These are phyloP conservation scores for Coemansia sp. DNA, from an alignment of 192 early-diverging fungal species.

Conservation along the genomic window DNA sequence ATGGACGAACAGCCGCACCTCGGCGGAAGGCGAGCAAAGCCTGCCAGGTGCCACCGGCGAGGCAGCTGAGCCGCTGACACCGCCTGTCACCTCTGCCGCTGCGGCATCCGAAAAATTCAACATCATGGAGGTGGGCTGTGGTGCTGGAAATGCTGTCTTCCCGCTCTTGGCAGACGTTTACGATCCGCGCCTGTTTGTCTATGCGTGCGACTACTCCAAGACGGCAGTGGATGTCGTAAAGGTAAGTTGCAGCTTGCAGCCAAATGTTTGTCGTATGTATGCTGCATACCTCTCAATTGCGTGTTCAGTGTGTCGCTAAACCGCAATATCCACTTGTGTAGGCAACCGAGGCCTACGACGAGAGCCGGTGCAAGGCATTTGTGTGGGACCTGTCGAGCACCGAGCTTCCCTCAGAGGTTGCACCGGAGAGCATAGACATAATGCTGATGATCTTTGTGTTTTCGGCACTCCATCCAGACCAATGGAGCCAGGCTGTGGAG, in stretches of 20 bases:
- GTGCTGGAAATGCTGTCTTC: conserved; percentile 76
- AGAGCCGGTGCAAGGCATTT: conserved; percentile 62
- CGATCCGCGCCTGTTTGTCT: conserved; percentile 63
- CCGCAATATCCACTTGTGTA: conserved; percentile 11
- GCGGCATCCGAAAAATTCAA: conserved; percentile 31
- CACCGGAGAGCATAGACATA: conserved; percentile 65
- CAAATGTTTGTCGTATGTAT: neutral
- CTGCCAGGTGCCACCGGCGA: neutral
- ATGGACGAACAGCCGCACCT: conserved; percentile 36
- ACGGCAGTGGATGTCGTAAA: conserved; percentile 75
- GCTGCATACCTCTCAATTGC: neutral
- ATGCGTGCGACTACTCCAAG: conserved; percentile 73
- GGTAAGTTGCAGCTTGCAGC: conserved; percentile 30
- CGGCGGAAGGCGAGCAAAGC: neutral
- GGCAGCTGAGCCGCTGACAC: neutral
- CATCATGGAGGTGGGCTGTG: conserved; percentile 80
- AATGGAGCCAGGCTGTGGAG: conserved; percentile 63
- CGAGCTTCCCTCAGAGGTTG: conserved; percentile 58
- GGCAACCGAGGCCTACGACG: conserved; percentile 60
- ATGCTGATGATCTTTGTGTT: conserved; percentile 81
- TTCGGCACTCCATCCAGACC: conserved; percentile 68
- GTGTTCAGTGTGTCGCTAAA: neutral
- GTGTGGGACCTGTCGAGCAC: conserved; percentile 72
- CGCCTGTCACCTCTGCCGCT: neutral
- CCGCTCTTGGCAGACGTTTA: conserved; percentile 64